These are phyloP conservation scores for Colletotrichum cordylinicola DNA, from an alignment of 2,329 filamentous ascomycete species.

Conservation along the genomic window DNA sequence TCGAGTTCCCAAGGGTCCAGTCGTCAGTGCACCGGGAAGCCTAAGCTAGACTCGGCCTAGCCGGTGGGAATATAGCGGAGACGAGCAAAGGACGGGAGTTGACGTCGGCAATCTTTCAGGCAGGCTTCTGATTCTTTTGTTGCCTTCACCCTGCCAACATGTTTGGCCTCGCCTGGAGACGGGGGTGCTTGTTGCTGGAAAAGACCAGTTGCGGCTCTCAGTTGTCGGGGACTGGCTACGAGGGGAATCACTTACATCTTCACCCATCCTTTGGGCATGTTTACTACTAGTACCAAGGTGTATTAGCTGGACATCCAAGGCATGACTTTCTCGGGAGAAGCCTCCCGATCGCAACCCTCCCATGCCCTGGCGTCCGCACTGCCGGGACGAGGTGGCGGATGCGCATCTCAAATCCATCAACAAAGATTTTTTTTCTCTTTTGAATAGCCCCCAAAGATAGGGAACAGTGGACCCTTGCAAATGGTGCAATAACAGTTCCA, in stretches of 20 bases:
- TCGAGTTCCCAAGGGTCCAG: neutral
- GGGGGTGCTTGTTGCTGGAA: neutral
- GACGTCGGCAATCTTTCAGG: constrained; percentile 7
- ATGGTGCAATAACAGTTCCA: constrained; percentile 6
- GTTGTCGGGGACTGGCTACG: neutral
- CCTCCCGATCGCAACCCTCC: neutral
- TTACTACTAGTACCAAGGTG: neutral
- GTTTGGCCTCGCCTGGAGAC: neutral
- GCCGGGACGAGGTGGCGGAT: neutral
- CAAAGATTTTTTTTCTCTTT: neutral
- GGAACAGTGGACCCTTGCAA: neutral
- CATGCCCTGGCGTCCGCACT: neutral
- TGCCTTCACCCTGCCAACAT: neutral
- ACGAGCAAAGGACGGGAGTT: constrained; percentile 14
- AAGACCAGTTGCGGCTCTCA: neutral
- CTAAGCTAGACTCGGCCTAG: neutral
- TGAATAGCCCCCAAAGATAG: neutral
- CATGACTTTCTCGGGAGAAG: neutral
- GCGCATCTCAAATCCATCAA: neutral
- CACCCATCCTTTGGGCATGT: neutral
- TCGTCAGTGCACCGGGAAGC: neutral
- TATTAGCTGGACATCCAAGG: neutral
- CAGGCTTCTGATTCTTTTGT: neutral
- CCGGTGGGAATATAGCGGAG: constrained; percentile 11
- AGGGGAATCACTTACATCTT: rapidly evolving